Percentiles rank a stretch among this genome's conserved stretches.
phyloP scores from a whole-genome alignment of 1,139 yeast genomes.

The Komagataea norvegica region DNA sequence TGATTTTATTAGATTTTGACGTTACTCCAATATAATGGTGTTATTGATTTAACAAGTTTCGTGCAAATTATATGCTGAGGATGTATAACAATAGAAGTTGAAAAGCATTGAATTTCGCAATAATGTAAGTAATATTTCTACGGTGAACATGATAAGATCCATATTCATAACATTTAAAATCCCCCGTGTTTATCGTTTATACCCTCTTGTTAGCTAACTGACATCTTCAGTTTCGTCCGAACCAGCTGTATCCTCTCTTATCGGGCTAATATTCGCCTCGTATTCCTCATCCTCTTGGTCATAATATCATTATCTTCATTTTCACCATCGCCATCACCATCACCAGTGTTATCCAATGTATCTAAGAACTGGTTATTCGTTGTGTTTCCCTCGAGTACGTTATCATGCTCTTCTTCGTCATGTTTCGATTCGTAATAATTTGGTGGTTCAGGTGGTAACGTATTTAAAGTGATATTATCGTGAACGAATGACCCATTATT shows the following conservation, averaged over 20 bases:
- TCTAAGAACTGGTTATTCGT: conserved; percentile 23
- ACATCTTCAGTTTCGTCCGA: neutral
- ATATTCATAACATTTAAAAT: too few relatives aligned
- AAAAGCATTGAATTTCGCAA: too few relatives aligned
- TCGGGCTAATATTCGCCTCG: conserved; percentile 3
- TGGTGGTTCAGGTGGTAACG: conserved; percentile 33
- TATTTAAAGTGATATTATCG: conserved; percentile 31
- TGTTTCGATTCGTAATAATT: conserved; percentile 29
- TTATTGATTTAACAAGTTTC: too few relatives aligned
- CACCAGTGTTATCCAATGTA: neutral
- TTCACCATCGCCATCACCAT: conserved; percentile 1
- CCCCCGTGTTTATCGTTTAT: too few relatives aligned
- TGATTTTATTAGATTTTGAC: too few relatives aligned
- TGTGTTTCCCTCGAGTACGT: conserved; percentile 16
- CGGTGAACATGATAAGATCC: too few relatives aligned
- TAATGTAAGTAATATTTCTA: too few relatives aligned
- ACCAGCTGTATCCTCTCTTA: conserved; percentile 6
- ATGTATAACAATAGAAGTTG: too few relatives aligned
- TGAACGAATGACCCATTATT: conserved; percentile 13
- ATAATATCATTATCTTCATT: conserved; percentile 2
- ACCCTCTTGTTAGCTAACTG: too few relatives aligned
- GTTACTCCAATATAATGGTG: too few relatives aligned
- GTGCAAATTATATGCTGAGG: too few relatives aligned
- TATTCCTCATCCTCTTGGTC: conserved; percentile 1
- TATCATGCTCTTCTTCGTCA: conserved; percentile 22